Evolutionary conservation across 2,329 filamentous ascomycete genomes (phyloP).

Genomic region (Aspergillus pseudoviridinutans): DNA sequence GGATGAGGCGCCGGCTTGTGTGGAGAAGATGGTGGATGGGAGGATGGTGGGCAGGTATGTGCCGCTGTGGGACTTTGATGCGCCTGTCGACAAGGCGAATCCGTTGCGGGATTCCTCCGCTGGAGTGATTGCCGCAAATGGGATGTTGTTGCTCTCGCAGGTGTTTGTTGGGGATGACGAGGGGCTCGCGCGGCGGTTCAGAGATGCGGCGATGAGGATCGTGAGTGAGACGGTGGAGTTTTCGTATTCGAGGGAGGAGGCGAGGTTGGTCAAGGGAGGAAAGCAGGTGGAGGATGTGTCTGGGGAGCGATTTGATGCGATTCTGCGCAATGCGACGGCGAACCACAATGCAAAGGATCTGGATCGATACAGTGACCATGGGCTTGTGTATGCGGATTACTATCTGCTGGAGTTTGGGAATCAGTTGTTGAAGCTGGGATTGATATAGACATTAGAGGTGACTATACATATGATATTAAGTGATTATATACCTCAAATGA

Average conservation of each 20-base stretch:
- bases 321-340: conserved; percentile 36
- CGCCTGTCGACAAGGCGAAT: conserved; percentile 19
- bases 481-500: no score
- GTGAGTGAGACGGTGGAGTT: conserved; percentile 8
- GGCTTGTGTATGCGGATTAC: conserved; percentile 42
- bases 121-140: conserved; percentile 41
- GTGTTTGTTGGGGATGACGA: conserved; percentile 2
- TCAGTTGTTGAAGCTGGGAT: conserved; percentile 29
- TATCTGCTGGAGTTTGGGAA: conserved; percentile 41
- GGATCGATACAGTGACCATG: conserved; percentile 35
- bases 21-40: background rate
- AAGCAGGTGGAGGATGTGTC: conserved; percentile 12
- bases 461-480: no score
- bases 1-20: conserved; percentile 24
- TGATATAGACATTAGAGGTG: conserved; percentile 3
- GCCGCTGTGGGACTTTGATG: conserved; percentile 42
- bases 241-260: background rate
- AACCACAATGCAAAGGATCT: conserved; percentile 37
- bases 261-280: background rate
- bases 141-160: conserved; percentile 38
- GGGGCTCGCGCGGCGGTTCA: conserved; percentile 2
- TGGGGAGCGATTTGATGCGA: conserved; percentile 29
- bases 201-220: conserved; percentile 7
- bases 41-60: conserved; percentile 11
- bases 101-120: conserved; percentile 38